These are phyloP conservation scores for Calycina herbarum DNA, from an alignment of 2,329 filamentous ascomycete genomes.

Conservation along the genomic window DNA sequence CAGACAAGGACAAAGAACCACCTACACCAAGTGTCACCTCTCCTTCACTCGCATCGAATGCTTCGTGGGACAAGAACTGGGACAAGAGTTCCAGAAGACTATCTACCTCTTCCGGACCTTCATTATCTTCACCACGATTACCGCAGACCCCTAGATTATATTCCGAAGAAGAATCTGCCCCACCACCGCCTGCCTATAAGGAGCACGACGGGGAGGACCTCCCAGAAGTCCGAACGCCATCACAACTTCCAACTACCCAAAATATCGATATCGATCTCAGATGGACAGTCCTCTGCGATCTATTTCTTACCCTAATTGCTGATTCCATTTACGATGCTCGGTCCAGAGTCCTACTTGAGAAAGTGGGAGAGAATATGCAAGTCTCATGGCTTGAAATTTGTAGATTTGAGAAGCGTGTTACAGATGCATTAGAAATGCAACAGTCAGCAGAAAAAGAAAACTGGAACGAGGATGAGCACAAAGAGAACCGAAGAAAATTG, in stretches of 20 bases:
- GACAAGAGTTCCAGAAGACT: conserved; percentile 37
- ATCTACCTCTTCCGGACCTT: conserved; percentile 30
- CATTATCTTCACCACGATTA: conserved; percentile 23
- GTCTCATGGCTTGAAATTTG: conserved; percentile 92
- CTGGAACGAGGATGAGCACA: conserved; percentile 95
- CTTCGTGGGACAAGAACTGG: conserved; percentile 15
- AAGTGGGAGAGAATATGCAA: conserved; percentile 75
- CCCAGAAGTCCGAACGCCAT: conserved; percentile 77
- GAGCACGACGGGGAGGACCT: conserved; percentile 68
- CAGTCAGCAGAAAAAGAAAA: conserved; percentile 92
- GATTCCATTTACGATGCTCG: conserved; percentile 91
- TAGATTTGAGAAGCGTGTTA: conserved; percentile 94
- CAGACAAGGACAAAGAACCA: conserved; percentile 45
- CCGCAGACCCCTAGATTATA: conserved; percentile 16
- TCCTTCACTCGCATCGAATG: conserved; percentile 27
- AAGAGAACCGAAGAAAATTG: conserved; percentile 79
- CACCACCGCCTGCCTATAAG: conserved; percentile 59
- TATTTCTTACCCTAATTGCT: conserved; percentile 95
- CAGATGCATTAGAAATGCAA: conserved; percentile 96
- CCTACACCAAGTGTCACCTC: conserved; percentile 32
- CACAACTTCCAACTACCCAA: conserved; percentile 75
- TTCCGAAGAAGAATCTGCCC: conserved; percentile 48
- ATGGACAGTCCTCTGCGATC: conserved; percentile 94
- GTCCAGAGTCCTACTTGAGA: conserved; percentile 80
- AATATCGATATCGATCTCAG: conserved; percentile 94